Base-by-base conservation (phyloP, 1,284 basidiomycete genomes). In the Coniferiporia weirii region DNA sequence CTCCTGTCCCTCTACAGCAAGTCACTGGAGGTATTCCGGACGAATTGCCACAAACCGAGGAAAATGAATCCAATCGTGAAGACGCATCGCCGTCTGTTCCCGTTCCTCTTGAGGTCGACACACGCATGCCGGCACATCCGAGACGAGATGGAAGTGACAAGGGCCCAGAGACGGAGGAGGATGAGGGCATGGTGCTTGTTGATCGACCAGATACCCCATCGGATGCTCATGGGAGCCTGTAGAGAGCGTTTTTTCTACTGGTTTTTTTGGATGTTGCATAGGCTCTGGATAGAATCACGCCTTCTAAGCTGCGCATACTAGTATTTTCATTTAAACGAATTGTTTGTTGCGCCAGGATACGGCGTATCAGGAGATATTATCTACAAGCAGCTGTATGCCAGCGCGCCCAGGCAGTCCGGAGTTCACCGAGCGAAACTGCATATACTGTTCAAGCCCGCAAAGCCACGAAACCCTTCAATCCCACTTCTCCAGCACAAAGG, bases 121-220 rank as follows among this genome's bases (percentile, higher is more conserved):
- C 60, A 10, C 52, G 46, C 8, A 15, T 53, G 4, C 13, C 38
- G 12, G 38, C 35, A 13, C 32, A 22, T 5, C 20, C 54, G 27
- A 57, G 71, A 56, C 65, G 69, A 58, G 69, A 73, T 55, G 75
- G 73, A 10, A 84, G 82, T 64, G 84, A 85, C 64, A 79, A 79
- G 61, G 84, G 84, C 12, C 76, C 76, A 45, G 87, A 88, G 66
- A 89, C 87, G 40, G 88, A 90, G 66, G 84, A 86, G 67, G 89
- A 91, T 61, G 89, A 91, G 66, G 88, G 86, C 2, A 85, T 90
- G 83, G 80, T 91, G 62, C 70, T 90, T 44, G 82, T 91, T 57
- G 86, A 82, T 48, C 77, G 84, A 63, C 86, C 86, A 12, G 66
- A 64, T 52, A 66, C 66, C 57, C 45, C 36, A 38, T 58, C 46